These are phyloP conservation scores for Naganishia vishniacii DNA, from an alignment of 768 basidiomycete genomes.

Conservation along the genomic window DNA sequence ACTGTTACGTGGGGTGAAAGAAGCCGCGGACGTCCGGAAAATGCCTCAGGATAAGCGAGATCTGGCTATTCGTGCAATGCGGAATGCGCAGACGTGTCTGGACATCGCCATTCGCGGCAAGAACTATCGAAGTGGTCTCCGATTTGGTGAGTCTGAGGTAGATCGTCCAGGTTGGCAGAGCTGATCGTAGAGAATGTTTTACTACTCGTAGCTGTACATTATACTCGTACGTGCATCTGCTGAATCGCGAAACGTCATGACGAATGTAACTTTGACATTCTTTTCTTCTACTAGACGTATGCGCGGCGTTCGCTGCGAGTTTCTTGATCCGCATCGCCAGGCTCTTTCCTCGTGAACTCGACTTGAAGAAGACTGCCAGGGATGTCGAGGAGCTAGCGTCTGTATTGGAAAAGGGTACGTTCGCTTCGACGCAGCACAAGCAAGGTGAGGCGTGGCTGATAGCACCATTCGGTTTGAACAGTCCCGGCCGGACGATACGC, in stretches of 20 bases:
- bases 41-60: conserved; percentile 74
- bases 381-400: conserved; percentile 72
- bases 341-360: conserved; percentile 80
- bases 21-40: conserved; percentile 75
- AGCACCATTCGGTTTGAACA: conserved; percentile 44
- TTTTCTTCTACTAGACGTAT: conserved; percentile 85
- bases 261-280: conserved; percentile 41
- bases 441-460: not conserved
- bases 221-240: conserved; percentile 40
- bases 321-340: conserved; percentile 79
- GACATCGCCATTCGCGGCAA: conserved; percentile 70
- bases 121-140: conserved; percentile 79
- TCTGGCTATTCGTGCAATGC: conserved; percentile 74
- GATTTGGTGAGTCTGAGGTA: conserved; percentile 81
- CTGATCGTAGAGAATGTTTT: too few relatives aligned
- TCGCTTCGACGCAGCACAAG: not conserved
- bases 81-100: conserved; percentile 70
- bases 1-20: conserved; percentile 57
- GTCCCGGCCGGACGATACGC: conserved; percentile 93
- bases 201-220: conserved; percentile 42
- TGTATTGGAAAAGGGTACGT: conserved; percentile 72
- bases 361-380: conserved; percentile 65
- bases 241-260: not conserved
- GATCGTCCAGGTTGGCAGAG: too few relatives aligned
- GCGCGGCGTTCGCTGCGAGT: conserved; percentile 87